Evolutionary conservation across 2,329 filamentous ascomycete species (phyloP).

Genomic region (Xenoacremonium recifei): DNA sequence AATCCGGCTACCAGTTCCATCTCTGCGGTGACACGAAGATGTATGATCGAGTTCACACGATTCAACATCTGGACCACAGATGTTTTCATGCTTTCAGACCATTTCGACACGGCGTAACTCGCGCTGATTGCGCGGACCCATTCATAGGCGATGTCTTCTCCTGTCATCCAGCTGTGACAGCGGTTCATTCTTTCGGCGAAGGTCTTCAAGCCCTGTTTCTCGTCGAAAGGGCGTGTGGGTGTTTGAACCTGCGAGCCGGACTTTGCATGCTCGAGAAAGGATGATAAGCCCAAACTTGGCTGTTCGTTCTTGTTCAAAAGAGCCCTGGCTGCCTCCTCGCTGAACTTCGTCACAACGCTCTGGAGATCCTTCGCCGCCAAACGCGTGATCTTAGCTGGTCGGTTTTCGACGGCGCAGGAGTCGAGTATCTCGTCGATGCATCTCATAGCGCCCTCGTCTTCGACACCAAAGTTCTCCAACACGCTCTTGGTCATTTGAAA

Average conservation of each 20-base stretch:
- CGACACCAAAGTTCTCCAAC: slow-evolving; percentile 53
- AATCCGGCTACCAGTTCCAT: slow-evolving; percentile 30
- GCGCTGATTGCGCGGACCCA: slow-evolving; percentile 52
- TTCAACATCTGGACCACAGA: slow-evolving; percentile 57
- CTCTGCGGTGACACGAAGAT: slow-evolving; percentile 44
- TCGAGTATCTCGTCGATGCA: slow-evolving; percentile 51
- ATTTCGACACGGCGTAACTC: slow-evolving; percentile 54
- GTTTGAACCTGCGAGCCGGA: slow-evolving; percentile 49
- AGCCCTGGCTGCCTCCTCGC: slow-evolving; percentile 52
- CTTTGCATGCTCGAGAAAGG: slow-evolving; percentile 64
- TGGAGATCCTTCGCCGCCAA: slow-evolving; percentile 50
- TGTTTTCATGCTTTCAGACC: slow-evolving; percentile 57
- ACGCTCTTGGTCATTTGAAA: slow-evolving; percentile 56
- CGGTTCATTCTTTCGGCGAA: slow-evolving; percentile 52
- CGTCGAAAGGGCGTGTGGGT: slow-evolving; percentile 49
- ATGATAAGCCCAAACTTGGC: slow-evolving; percentile 53
- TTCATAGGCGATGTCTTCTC: slow-evolving; percentile 57
- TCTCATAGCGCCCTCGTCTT: slow-evolving; percentile 45
- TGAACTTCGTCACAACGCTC: slow-evolving; percentile 47
- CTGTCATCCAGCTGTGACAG: slow-evolving; percentile 45
- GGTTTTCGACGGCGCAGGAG: slow-evolving; percentile 49
- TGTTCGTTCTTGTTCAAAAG: slow-evolving; percentile 54
- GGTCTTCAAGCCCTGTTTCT: slow-evolving; percentile 47
- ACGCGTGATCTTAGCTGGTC: slow-evolving; percentile 46
- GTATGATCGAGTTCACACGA: slow-evolving; percentile 51